Base-by-base conservation (phyloP, 2,329 filamentous ascomycete genomes). In the Macrophomina phaseolina region DNA sequence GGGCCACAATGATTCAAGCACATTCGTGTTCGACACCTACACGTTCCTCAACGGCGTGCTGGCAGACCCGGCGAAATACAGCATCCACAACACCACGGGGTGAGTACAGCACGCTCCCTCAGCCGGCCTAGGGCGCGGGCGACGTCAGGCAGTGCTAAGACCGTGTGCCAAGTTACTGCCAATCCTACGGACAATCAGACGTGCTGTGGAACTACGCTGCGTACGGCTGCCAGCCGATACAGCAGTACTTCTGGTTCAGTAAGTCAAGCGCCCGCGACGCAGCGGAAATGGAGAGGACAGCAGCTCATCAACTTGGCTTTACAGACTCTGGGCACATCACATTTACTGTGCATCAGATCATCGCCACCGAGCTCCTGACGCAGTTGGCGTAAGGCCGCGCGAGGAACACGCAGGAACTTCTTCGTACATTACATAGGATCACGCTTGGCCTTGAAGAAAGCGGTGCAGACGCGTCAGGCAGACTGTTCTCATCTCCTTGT, bases 21-120 rank as follows among this genome's bases (percentile, higher is more conserved):
- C 81, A 1, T 71, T 81, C 69, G 73, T 82, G 3, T 85, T 82
- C 66, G 81, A 84, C 70, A 81, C 80, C 0, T 81, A 84, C 65
- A 68, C 68, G 0, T 77, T 78, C 11, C 70, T 85, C 45, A 81
- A 78, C 30, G 68, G 70, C 6, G 77, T 85, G 2, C 69, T 85
- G 62, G 81, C 83, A 67, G 67, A 80, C 56, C 78, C 81, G 0
- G 68, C 67, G 0, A 66, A 70, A 4, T 84, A 81, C 69, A 81
- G 79, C 0, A 81, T 84, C 65, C 77, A 74, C 56, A 84, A 85
- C 63, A 78, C 79, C 0, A 85, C 82, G 3, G 71, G 70, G 62
- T 64, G 46, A 42, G 62, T 46, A 16, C 16, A 7, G 5, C 23
- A 23, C 23, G 0, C 23, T 9, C 12, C 3, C 14, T 5, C 7